Percentiles rank a stretch among this genome's conserved stretches.
Conservation (phyloP, 495 filamentous ascomycete species). For the Daldinia grandis region DNA sequence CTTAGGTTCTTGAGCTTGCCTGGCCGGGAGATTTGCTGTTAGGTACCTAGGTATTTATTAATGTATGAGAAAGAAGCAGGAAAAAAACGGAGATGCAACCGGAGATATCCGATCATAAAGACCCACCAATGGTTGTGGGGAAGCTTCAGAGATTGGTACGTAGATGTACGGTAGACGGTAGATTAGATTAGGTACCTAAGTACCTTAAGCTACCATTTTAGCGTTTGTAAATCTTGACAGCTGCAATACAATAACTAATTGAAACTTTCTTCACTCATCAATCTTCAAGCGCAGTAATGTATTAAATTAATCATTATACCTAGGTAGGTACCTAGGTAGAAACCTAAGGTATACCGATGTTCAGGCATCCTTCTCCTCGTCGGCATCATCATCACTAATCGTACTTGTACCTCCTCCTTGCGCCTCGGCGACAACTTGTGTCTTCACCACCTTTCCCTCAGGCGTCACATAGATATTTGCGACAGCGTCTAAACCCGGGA, state of each 20-base stretch:
- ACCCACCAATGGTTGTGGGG: neutral
- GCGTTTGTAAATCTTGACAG: too few species aligned
- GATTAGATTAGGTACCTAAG: too few species aligned
- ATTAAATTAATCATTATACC: neutral
- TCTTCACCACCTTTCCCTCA: slow-evolving; percentile 56
- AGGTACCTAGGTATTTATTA: too few species aligned
- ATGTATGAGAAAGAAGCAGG: neutral
- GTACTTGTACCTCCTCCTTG: slow-evolving; percentile 60
- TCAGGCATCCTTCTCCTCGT: slow-evolving; percentile 7
- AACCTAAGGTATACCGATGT: neutral
- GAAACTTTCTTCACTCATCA: too few species aligned
- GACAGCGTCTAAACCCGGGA: slow-evolving; percentile 56
- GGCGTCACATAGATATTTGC: slow-evolving; percentile 58
- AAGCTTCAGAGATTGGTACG: neutral
- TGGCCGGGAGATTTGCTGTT: neutral
- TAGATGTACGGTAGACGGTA: neutral
- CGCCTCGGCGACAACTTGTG: slow-evolving; percentile 61
- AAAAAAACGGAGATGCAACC: neutral
- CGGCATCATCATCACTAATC: slow-evolving; percentile 52
- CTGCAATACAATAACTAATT: too few species aligned
- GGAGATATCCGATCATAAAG: neutral
- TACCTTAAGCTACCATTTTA: too few species aligned
- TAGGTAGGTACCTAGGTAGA: too few species aligned
- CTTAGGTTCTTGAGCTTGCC: neutral
- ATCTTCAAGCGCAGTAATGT: neutral